Evolutionary conservation across 306 rosid genomes (phyloP).

Genomic region (Castanea sativa): DNA sequence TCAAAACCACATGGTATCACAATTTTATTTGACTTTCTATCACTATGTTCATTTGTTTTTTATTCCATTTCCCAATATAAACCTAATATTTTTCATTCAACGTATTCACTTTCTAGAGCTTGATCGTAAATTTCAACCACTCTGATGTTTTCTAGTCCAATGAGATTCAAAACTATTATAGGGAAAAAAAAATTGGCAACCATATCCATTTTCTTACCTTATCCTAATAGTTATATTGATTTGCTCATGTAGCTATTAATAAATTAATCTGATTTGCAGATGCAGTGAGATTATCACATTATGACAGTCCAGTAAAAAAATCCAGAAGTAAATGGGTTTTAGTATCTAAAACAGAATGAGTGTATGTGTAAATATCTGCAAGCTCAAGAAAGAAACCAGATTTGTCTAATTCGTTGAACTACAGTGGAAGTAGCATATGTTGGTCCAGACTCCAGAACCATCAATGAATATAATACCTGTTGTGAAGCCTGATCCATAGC

Average conservation of each 20-base stretch:
- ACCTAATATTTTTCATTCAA: too few relatives aligned
- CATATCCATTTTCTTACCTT: too few relatives aligned
- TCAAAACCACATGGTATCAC: too few relatives aligned
- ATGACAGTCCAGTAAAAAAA: constrained; percentile 5
- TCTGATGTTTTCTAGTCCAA: too few relatives aligned
- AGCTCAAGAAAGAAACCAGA: constrained; percentile 14
- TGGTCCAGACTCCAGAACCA: constrained; percentile 60
- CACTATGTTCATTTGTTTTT: too few relatives aligned
- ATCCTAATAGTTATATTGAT: background rate
- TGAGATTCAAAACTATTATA: too few relatives aligned
- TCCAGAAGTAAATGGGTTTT: background rate
- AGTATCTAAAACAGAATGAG: constrained; percentile 14
- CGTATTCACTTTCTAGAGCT: too few relatives aligned
- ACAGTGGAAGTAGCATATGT: constrained; percentile 91
- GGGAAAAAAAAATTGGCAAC: too few relatives aligned
- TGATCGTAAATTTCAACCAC: too few relatives aligned
- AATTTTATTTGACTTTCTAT: too few relatives aligned
- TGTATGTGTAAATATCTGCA: constrained; percentile 2
- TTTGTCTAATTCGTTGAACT: constrained; percentile 21
- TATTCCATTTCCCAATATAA: too few relatives aligned
- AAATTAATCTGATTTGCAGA: background rate
- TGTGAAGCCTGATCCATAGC: constrained; percentile 74
- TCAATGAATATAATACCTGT: constrained; percentile 68
- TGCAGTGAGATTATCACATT: background rate
- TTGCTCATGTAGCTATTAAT: background rate